phyloP scores from a whole-genome alignment of 2,329 filamentous ascomycete genomes.

The Passalora sequoiae region DNA sequence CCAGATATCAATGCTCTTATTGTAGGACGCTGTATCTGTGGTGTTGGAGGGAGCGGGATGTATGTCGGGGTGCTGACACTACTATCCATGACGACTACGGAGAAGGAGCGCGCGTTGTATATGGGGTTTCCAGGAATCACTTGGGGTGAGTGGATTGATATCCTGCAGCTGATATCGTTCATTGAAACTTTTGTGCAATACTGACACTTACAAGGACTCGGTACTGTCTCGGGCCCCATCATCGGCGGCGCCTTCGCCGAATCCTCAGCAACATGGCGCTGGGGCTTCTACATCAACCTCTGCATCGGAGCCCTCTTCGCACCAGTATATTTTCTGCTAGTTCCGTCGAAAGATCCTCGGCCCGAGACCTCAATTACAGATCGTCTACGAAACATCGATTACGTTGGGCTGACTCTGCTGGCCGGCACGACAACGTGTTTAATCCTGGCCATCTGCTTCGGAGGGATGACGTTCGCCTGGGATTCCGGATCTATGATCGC shows the following conservation, averaged over 20 bases:
- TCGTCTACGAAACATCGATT: constrained; percentile 38
- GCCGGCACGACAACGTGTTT: constrained; percentile 40
- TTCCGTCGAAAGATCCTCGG: constrained; percentile 32
- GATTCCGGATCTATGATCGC: constrained; percentile 41
- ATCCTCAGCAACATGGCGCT: constrained; percentile 28
- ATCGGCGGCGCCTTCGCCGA: constrained; percentile 30
- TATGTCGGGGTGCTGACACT: constrained; percentile 25
- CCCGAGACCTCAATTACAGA: neutral
- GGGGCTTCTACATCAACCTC: constrained; percentile 45
- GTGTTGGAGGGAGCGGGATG: constrained; percentile 31
- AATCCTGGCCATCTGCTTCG: constrained; percentile 50
- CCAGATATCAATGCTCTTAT: constrained; percentile 31
- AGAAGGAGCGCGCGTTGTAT: neutral
- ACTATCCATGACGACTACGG: neutral
- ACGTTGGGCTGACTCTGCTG: constrained; percentile 43
- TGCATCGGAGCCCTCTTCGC: constrained; percentile 34
- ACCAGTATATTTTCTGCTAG: constrained; percentile 42
- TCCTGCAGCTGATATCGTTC: too few relatives aligned
- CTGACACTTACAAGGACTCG: constrained; percentile 13
- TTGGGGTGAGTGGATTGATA: constrained; percentile 13
- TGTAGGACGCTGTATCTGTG: constrained; percentile 31
- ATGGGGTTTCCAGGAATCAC: constrained; percentile 17
- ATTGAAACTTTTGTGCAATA: too few relatives aligned
- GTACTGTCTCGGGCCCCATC: constrained; percentile 30
- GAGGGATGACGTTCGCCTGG: constrained; percentile 49